Percentiles rank a stretch among this genome's conserved stretches.
Conservation (phyloP, 2,329 filamentous ascomycete species). For the Penicillium sp. region DNA sequence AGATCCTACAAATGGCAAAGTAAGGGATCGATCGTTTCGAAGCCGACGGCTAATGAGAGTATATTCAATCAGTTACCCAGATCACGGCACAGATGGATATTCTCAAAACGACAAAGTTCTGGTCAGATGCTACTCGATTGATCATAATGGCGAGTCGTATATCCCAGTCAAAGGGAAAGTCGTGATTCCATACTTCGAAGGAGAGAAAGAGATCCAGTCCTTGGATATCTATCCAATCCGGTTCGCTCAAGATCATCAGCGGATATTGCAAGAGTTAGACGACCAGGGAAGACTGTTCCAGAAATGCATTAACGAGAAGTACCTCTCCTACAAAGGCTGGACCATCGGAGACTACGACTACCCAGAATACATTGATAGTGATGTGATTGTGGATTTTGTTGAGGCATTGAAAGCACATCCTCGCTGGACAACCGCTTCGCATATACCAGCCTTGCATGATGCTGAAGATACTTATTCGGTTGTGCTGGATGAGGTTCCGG, state of each 20-base stretch:
- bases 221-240: slow-evolving; percentile 29
- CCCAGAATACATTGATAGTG: slow-evolving; percentile 17
- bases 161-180: slow-evolving; percentile 27
- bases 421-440: not conserved
- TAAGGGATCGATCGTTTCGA: slow-evolving; percentile 9
- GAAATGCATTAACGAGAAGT: slow-evolving; percentile 4
- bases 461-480: not conserved
- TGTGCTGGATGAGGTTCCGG: not conserved
- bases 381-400: slow-evolving; percentile 22
- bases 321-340: slow-evolving; percentile 16
- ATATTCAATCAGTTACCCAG: slow-evolving; percentile 13
- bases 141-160: slow-evolving; percentile 33
- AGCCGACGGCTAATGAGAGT: slow-evolving; percentile 14
- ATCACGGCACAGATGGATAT: slow-evolving; percentile 8
- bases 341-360: slow-evolving; percentile 12
- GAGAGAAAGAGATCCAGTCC: slow-evolving; percentile 31
- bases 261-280: not conserved
- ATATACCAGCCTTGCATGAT: not conserved
- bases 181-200: slow-evolving; percentile 29
- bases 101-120: slow-evolving; percentile 23
- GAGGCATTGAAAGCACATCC: slow-evolving; percentile 7
- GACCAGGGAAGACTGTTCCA: slow-evolving; percentile 15
- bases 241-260: slow-evolving; percentile 7
- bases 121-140: slow-evolving; percentile 31
- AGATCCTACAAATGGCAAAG: not conserved